These are phyloP conservation scores for Talaromyces proteolyticus DNA, from an alignment of 495 filamentous ascomycete species.

Conservation along the genomic window DNA sequence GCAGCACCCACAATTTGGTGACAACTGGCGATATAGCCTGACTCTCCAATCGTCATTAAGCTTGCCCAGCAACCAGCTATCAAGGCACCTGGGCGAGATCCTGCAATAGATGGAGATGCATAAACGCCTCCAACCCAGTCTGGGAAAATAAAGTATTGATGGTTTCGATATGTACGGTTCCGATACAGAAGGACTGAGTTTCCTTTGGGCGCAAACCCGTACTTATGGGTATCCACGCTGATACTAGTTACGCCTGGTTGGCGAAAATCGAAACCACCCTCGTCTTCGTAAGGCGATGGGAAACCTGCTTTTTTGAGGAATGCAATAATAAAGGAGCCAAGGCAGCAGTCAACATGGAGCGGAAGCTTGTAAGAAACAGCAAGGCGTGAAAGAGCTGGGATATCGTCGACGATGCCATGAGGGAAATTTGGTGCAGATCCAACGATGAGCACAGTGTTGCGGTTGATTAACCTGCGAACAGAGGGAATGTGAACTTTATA, in stretches of 20 bases:
- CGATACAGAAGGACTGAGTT: constrained; percentile 92
- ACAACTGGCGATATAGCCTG: constrained; percentile 83
- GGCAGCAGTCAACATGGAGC: constrained; percentile 94
- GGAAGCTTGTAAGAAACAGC: constrained; percentile 73
- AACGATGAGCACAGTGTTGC: constrained; percentile 93
- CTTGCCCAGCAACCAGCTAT: constrained; percentile 93
- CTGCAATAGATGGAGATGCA: constrained; percentile 83
- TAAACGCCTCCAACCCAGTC: constrained; percentile 97
- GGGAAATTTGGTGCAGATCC: constrained; percentile 97
- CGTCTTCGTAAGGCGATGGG: constrained; percentile 51
- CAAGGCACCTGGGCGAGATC: constrained; percentile 84
- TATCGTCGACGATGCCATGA: constrained; percentile 96
- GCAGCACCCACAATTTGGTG: constrained; percentile 81
- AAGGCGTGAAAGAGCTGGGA: constrained; percentile 75
- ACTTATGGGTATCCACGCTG: constrained; percentile 96
- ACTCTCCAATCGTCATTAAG: constrained; percentile 80
- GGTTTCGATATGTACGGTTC: constrained; percentile 63
- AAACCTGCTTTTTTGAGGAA: constrained; percentile 90
- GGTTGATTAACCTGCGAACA: constrained; percentile 83
- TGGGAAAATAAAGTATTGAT: constrained; percentile 95
- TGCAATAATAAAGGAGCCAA: constrained; percentile 90
- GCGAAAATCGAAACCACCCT: constrained; percentile 86
- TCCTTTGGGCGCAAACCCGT: constrained; percentile 97
- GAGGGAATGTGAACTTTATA: constrained; percentile 76
- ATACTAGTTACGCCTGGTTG: constrained; percentile 92